These are phyloP conservation scores for Boechera divaricarpa DNA, from an alignment of 345 rosid genomes.

Conservation along the genomic window DNA sequence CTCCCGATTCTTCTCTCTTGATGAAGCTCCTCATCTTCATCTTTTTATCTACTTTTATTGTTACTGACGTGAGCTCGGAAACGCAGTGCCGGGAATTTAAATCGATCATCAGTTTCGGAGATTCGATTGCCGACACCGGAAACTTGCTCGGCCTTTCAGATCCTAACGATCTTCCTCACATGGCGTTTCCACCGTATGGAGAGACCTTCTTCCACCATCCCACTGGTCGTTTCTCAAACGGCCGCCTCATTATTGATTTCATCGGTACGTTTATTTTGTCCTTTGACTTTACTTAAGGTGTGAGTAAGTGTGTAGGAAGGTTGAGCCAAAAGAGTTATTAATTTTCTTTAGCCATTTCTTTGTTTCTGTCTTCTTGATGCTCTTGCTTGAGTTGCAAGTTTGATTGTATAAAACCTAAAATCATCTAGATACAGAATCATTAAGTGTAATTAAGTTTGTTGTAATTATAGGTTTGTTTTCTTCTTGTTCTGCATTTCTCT, in stretches of 20 bases:
- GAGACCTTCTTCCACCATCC: slow-evolving; percentile 53
- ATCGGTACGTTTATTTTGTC: slow-evolving; percentile 43
- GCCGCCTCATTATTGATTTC: slow-evolving; percentile 59
- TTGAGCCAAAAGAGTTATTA: neutral
- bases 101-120: slow-evolving; percentile 63
- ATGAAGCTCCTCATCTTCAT: neutral
- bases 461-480: too few species aligned
- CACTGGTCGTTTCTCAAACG: slow-evolving; percentile 55
- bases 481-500: too few species aligned
- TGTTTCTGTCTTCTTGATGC: neutral
- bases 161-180: slow-evolving; percentile 17
- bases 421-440: neutral
- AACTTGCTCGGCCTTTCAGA: slow-evolving; percentile 41
- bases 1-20: neutral
- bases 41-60: slow-evolving; percentile 2
- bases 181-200: slow-evolving; percentile 54
- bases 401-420: neutral
- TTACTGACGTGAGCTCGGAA: slow-evolving; percentile 12
- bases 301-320: neutral
- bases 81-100: slow-evolving; percentile 18
- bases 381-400: neutral
- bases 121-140: slow-evolving; percentile 63
- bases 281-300: neutral
- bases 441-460: neutral
- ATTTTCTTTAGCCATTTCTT: neutral